phyloP scores from a whole-genome alignment of 179 eudicot genomes.

The Sideroxylon spinosum region DNA sequence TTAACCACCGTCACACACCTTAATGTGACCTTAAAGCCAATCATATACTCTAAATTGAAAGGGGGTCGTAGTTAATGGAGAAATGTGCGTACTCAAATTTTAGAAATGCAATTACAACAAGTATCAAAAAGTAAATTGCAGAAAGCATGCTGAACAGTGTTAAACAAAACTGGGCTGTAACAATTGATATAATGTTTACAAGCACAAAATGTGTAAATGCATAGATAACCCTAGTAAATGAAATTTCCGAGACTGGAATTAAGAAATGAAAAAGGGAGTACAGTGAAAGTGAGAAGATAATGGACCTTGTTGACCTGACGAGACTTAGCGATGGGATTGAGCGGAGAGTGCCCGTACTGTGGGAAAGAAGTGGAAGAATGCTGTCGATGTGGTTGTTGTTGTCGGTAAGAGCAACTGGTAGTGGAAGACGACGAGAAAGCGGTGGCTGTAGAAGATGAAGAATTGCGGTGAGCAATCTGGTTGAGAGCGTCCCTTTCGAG shows the following conservation, averaged over 20 bases:
- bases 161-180: not conserved
- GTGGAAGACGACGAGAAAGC: constrained; percentile 14
- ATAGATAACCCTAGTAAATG: not conserved
- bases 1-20: not conserved
- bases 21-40: not conserved
- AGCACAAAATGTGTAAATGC: not conserved
- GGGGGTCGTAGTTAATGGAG: not conserved
- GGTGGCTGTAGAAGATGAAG: constrained; percentile 26
- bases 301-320: constrained; percentile 18
- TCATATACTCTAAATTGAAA: not conserved
- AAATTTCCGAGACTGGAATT: not conserved
- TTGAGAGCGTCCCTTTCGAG: constrained; percentile 68
- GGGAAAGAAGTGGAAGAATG: not conserved
- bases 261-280: not conserved
- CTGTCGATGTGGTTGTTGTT: constrained; percentile 14
- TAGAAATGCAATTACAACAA: not conserved
- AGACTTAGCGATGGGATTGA: constrained; percentile 16
- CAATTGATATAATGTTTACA: not conserved
- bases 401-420: constrained; percentile 12
- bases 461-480: constrained; percentile 57
- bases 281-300: not conserved
- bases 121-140: not conserved
- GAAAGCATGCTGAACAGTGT: not conserved
- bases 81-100: no score
- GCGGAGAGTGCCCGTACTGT: constrained; percentile 12